These are phyloP conservation scores for Geotrichum macrosporum DNA, from an alignment of 1,139 yeast species.

Conservation along the genomic window DNA sequence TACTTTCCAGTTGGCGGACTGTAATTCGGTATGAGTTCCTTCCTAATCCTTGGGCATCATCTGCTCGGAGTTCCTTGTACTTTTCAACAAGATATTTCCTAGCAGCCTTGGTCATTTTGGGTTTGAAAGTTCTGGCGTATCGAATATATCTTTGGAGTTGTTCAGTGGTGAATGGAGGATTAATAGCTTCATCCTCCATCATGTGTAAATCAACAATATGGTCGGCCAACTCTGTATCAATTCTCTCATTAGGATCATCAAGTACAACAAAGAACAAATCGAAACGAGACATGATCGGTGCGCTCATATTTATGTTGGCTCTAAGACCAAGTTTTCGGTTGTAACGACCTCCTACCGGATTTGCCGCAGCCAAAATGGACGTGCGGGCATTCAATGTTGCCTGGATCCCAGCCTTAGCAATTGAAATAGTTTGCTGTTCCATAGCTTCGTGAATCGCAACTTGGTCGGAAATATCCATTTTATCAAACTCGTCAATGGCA, in stretches of 20 bases:
- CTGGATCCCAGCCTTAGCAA: conserved; percentile 97
- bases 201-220: conserved; percentile 93
- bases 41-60: conserved; percentile 90
- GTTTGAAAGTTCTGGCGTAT: conserved; percentile 92
- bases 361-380: conserved; percentile 94
- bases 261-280: conserved; percentile 91
- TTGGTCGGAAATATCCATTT: conserved; percentile 93
- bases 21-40: conserved; percentile 85
- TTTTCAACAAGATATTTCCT: conserved; percentile 70
- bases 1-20: conserved; percentile 88
- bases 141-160: conserved; percentile 84
- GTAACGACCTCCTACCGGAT: conserved; percentile 93
- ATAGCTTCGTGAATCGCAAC: conserved; percentile 99
- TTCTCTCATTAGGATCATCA: conserved; percentile 89
- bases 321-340: conserved; percentile 80
- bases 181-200: conserved; percentile 83
- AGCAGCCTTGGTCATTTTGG: conserved; percentile 79
- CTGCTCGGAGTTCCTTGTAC: conserved; percentile 82
- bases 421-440: conserved; percentile 98
- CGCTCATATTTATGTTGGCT: conserved; percentile 93
- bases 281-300: conserved; percentile 98
- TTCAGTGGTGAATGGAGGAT: conserved; percentile 86
- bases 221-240: conserved; percentile 83
- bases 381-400: conserved; percentile 96
- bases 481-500: conserved; percentile 97